Evolutionary conservation across 73 alveolate genomes (phyloP), one percentile per base, ranked within the genome.

Genomic region (Paramecium bursaria): DNA sequence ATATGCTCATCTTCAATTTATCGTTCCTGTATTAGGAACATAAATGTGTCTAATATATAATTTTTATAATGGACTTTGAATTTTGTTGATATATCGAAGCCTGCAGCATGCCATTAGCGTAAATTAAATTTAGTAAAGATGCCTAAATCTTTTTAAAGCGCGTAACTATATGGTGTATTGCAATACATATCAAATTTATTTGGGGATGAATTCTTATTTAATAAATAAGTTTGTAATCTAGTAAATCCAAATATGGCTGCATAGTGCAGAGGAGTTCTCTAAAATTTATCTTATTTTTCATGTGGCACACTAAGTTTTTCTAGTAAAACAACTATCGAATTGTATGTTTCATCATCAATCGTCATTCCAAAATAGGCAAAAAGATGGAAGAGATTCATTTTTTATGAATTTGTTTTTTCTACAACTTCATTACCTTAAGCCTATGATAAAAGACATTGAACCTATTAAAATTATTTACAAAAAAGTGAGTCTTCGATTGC

Each of bases 211-310:
- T 85, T 75, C 23, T 53, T 26, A 13, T 47, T 6, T 14, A 91
- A 60, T 10, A 91, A 79, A 73, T 55, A 53, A 22, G 50, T 53
- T 19, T 75, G 75, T 10, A 91, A 52, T 23, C 50, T 13, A 1
- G 3, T 3, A 26, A 80, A 76, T 2, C 0, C 4, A 39, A 19
- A 0, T 42, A 21, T 30, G 50, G 76, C 91, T 48, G 96, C 98
- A 76, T 85, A 93, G 74, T 91, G 96, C 9, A 93, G 86, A 10
- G 96, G 92, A 11, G 88, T 76, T 26, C 92, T 74, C 30, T 85
- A 77, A 25, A 55, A 21, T 77, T 75, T 75, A 74, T 93, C 96
- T 30, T 27, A 25, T n/a, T 85, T 73, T 29, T 21, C 33, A 15
- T 21, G 49, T 60, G 85, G 91, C 9, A 93, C 96, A 30, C 94